phyloP scores from a whole-genome alignment of 108 stramenopile genomes.

The Cylindrotheca closterium region DNA sequence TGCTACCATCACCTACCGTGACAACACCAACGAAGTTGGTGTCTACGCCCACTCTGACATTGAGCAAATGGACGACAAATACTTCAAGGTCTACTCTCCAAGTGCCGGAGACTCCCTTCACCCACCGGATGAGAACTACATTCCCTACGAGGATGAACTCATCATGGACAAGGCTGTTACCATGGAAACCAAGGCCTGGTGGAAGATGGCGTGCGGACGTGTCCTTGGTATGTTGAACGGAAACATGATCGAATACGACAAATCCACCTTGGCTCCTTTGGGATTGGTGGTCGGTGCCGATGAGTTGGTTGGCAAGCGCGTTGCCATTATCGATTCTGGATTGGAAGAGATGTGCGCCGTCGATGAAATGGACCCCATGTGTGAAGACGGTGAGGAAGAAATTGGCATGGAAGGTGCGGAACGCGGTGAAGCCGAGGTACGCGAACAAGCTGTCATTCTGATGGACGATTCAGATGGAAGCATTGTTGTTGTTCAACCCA shows the following conservation, averaged over 20 bases:
- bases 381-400: neutral
- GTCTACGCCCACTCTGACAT: neutral
- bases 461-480: slow-evolving; percentile 1
- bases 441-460: slow-evolving; percentile 39
- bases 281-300: slow-evolving; percentile 83
- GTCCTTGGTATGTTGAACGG: slow-evolving; percentile 91
- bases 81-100: slow-evolving; percentile 38
- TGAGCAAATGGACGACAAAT: slow-evolving; percentile 5
- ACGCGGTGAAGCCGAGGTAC: slow-evolving; percentile 29
- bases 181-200: slow-evolving; percentile 62
- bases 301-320: slow-evolving; percentile 32
- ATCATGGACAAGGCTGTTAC: slow-evolving; percentile 6
- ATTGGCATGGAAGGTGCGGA: slow-evolving; percentile 62
- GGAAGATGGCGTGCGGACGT: slow-evolving; percentile 91
- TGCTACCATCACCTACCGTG: slow-evolving; percentile 66
- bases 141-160: neutral
- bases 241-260: slow-evolving; percentile 91
- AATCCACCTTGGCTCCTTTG: slow-evolving; percentile 85
- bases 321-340: slow-evolving; percentile 71
- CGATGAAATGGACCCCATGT: no score
- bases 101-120: slow-evolving; percentile 36
- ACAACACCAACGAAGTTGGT: neutral
- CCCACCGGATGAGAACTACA: slow-evolving; percentile 21
- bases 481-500: slow-evolving; percentile 86
- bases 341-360: slow-evolving; percentile 27